Percentiles rank a stretch among this genome's conserved stretches.
phyloP scores from a whole-genome alignment of 106 monocot species.

The Dactylorhiza incarnata region DNA sequence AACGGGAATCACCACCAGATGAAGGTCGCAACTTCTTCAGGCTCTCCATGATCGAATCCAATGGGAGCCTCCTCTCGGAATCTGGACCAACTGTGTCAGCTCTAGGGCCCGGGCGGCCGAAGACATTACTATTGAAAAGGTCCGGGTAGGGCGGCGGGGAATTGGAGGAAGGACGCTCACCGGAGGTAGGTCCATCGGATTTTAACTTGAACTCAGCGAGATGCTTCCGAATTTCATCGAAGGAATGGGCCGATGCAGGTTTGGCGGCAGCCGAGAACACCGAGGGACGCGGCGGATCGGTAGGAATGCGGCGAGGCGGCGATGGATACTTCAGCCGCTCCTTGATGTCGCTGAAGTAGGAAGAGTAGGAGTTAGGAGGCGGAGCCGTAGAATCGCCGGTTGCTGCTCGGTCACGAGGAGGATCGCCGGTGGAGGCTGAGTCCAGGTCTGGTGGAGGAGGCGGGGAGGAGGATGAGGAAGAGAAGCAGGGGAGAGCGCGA shows the following conservation, averaged over 20 bases:
- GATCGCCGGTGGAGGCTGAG: not conserved
- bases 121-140: conserved; percentile 41
- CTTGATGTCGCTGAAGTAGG: conserved; percentile 63
- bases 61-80: not conserved
- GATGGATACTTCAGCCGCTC: conserved; percentile 43
- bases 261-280: conserved; percentile 3
- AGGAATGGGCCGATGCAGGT: conserved; percentile 16
- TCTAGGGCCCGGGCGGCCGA: not conserved
- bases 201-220: conserved; percentile 47
- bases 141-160: conserved; percentile 48
- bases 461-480: conserved; percentile 20
- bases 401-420: not conserved
- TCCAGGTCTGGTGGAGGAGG: conserved; percentile 9
- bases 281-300: conserved; percentile 27
- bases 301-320: conserved; percentile 42
- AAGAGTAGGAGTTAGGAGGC: conserved; percentile 17
- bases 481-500: not conserved
- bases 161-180: conserved; percentile 5
- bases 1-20: not conserved
- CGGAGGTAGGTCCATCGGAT: conserved; percentile 4
- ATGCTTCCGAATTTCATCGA: conserved; percentile 63
- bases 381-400: not conserved
- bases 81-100: not conserved
- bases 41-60: conserved; percentile 41
- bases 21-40: conserved; percentile 30